Evolutionary conservation across 768 basidiomycete species (phyloP).

Genomic region (Suillus paluster): DNA sequence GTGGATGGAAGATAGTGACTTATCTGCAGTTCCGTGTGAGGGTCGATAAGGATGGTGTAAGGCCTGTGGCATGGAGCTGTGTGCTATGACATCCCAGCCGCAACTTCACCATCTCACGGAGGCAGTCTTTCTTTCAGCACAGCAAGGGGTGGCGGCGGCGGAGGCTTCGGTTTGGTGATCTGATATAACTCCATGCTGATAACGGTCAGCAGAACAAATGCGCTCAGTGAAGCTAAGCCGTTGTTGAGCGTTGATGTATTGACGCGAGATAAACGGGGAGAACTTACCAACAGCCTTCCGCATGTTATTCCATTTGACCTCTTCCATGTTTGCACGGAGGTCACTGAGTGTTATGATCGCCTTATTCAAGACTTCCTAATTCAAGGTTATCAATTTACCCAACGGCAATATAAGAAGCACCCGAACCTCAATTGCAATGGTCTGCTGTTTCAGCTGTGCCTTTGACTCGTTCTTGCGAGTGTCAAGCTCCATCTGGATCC

Average conservation of each 20-base stretch:
- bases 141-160: conserved; percentile 20
- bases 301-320: conserved; percentile 90
- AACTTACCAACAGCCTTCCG: conserved; percentile 76
- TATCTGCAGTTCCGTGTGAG: not conserved
- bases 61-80: conserved; percentile 4
- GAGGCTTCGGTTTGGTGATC: conserved; percentile 42
- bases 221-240: conserved; percentile 58
- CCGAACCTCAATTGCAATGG: conserved; percentile 81
- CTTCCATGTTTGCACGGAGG: conserved; percentile 79
- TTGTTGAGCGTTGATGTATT: conserved; percentile 8
- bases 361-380: conserved; percentile 76
- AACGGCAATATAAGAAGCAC: not conserved
- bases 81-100: conserved; percentile 19
- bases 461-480: conserved; percentile 91
- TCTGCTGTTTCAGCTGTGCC: conserved; percentile 80
- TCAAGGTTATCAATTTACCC: conserved; percentile 1
- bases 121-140: conserved; percentile 5
- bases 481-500: conserved; percentile 96
- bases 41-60: not conserved
- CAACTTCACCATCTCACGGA: conserved; percentile 11
- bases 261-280: not conserved
- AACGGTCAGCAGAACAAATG: conserved; percentile 72
- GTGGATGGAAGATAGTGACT: not conserved
- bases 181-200: conserved; percentile 68
- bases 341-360: conserved; percentile 76